A percentile compares a stretch with the other conserved stretches of the same genome.
Evolutionary conservation across 2,329 filamentous ascomycete genomes (phyloP).

Genomic region (Cordyceps militaris): DNA sequence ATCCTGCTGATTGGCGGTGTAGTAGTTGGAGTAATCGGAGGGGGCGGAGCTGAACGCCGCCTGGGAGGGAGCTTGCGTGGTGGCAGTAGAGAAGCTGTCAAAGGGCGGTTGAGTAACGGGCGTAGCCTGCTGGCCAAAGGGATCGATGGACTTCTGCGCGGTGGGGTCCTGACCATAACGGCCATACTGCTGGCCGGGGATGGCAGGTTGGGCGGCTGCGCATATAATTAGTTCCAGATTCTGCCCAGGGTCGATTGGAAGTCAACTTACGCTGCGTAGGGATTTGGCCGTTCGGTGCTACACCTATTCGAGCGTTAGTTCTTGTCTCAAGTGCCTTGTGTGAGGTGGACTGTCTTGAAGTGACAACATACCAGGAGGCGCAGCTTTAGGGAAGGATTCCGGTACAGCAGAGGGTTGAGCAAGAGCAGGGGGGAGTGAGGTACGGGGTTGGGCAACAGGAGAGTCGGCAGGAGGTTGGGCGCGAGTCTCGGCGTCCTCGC

Average conservation of each 20-base stretch:
- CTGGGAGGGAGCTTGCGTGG: slow-evolving; percentile 53
- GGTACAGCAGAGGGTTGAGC: slow-evolving; percentile 46
- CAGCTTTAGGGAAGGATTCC: slow-evolving; percentile 51
- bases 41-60: slow-evolving; percentile 67
- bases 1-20: slow-evolving; percentile 65
- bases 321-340: not conserved
- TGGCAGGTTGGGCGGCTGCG: slow-evolving; percentile 40
- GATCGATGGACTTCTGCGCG: slow-evolving; percentile 77
- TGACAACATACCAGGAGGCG: slow-evolving; percentile 36
- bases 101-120: slow-evolving; percentile 46
- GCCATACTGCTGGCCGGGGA: slow-evolving; percentile 58
- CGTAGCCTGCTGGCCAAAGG: slow-evolving; percentile 69
- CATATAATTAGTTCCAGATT: not conserved
- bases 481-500: slow-evolving; percentile 91
- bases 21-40: slow-evolving; percentile 78
- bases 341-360: not conserved
- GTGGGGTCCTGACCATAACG: slow-evolving; percentile 63
- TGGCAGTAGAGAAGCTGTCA: slow-evolving; percentile 53
- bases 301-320: not conserved
- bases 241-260: not conserved
- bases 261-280: slow-evolving; percentile 22
- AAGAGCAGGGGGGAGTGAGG: slow-evolving; percentile 79
- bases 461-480: slow-evolving; percentile 91
- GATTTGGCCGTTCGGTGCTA: not conserved
- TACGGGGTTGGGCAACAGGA: slow-evolving; percentile 75